These are phyloP conservation scores for Fusarium sacchari DNA, from an alignment of 2,329 filamentous ascomycete genomes.

Conservation along the genomic window DNA sequence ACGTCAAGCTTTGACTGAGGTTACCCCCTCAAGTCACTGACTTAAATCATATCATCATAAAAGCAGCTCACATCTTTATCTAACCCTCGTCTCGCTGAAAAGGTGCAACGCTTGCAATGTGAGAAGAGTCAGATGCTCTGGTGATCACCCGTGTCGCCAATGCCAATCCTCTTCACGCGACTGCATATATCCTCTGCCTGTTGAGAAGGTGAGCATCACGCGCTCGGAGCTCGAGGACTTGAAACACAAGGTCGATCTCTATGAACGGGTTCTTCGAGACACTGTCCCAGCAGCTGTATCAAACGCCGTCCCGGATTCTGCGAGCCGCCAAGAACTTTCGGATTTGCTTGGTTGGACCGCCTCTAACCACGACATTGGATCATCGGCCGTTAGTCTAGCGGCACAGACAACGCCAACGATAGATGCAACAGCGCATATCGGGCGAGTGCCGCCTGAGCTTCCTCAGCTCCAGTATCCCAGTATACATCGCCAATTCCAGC, in stretches of 20 bases:
- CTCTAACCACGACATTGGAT: conserved; percentile 19
- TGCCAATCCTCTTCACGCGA: conserved; percentile 56
- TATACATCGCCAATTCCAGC: conserved; percentile 24
- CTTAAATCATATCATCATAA: background rate
- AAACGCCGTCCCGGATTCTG: conserved; percentile 42
- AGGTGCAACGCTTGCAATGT: conserved; percentile 65
- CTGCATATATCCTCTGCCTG: conserved; percentile 58
- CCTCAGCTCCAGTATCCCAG: conserved; percentile 28
- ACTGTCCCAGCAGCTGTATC: conserved; percentile 44
- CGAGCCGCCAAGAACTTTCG: conserved; percentile 49
- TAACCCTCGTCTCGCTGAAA: conserved; percentile 13
- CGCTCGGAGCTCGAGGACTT: conserved; percentile 55
- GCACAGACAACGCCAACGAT: conserved; percentile 13
- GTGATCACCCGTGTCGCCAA: conserved; percentile 59
- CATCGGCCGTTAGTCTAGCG: conserved; percentile 6
- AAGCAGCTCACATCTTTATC: conserved; percentile 11
- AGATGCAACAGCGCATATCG: conserved; percentile 4
- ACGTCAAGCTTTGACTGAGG: background rate
- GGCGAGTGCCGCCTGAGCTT: conserved; percentile 10
- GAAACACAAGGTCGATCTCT: conserved; percentile 50
- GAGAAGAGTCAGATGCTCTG: conserved; percentile 63
- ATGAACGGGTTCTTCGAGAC: conserved; percentile 53
- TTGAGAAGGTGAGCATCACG: conserved; percentile 57
- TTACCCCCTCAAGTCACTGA: background rate
- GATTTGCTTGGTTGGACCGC: conserved; percentile 38